These are phyloP conservation scores for Datisca glomerata DNA, from an alignment of 306 rosid species.

Conservation along the genomic window DNA sequence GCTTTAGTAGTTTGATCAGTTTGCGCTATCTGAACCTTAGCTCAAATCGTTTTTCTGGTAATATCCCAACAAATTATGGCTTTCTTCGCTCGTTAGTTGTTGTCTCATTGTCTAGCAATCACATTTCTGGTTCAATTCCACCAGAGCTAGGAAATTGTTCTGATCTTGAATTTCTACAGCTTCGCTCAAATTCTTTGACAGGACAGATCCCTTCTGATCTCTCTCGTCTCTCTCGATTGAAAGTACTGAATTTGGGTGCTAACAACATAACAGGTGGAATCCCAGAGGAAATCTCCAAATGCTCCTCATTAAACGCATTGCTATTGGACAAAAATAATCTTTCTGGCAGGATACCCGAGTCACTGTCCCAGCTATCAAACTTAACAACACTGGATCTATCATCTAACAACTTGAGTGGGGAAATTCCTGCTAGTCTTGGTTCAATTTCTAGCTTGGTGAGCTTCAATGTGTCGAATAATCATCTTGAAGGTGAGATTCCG, in stretches of 20 bases:
- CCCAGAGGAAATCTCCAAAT: slow-evolving; percentile 60
- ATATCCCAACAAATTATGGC: slow-evolving; percentile 69
- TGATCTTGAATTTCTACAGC: slow-evolving; percentile 45
- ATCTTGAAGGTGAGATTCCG: slow-evolving; percentile 71
- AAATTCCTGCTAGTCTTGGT: slow-evolving; percentile 46
- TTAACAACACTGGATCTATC: slow-evolving; percentile 62
- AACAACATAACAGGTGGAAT: slow-evolving; percentile 66
- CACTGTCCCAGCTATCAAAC: slow-evolving; percentile 42
- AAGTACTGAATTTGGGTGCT: slow-evolving; percentile 54
- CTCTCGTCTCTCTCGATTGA: slow-evolving; percentile 43
- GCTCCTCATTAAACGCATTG: slow-evolving; percentile 39
- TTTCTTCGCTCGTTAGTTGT: slow-evolving; percentile 56
- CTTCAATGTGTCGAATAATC: slow-evolving; percentile 67
- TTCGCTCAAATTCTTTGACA: slow-evolving; percentile 41
- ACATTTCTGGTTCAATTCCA: slow-evolving; percentile 48
- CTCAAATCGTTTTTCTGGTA: slow-evolving; percentile 57
- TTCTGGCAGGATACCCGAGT: slow-evolving; percentile 54
- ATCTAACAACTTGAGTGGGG: slow-evolving; percentile 61
- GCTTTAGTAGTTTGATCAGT: slow-evolving; percentile 83
- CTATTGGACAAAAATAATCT: slow-evolving; percentile 47
- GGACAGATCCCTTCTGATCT: slow-evolving; percentile 58
- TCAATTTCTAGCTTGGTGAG: slow-evolving; percentile 32
- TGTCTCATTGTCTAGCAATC: slow-evolving; percentile 65
- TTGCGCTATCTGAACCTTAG: slow-evolving; percentile 62
- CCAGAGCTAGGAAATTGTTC: slow-evolving; percentile 73